Percentiles rank a stretch among this genome's conserved stretches.
Conservation (phyloP, 2,329 filamentous ascomycete species). For the Penicillium sp. region DNA sequence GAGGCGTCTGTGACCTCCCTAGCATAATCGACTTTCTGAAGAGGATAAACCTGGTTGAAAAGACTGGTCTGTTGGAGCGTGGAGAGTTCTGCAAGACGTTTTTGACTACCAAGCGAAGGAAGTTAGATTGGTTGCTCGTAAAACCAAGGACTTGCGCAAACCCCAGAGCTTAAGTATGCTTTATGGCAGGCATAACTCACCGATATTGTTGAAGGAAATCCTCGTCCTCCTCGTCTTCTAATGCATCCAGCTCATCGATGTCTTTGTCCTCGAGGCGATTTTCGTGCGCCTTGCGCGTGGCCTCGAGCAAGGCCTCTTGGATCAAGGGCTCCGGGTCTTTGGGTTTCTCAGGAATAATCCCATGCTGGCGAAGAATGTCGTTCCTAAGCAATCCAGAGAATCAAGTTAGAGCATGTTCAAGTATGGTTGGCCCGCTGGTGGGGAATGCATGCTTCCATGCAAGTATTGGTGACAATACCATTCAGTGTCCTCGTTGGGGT, state of each 20-base stretch:
- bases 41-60: slow-evolving; percentile 87
- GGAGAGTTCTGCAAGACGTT: slow-evolving; percentile 82
- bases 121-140: slow-evolving; percentile 5
- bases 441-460: slow-evolving; percentile 13
- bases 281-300: slow-evolving; percentile 80
- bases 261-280: slow-evolving; percentile 94
- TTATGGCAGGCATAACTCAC: slow-evolving; percentile 33
- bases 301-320: slow-evolving; percentile 88
- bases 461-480: slow-evolving; percentile 62
- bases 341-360: slow-evolving; percentile 95
- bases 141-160: neutral
- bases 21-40: slow-evolving; percentile 93
- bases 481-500: slow-evolving; percentile 97
- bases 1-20: slow-evolving; percentile 92
- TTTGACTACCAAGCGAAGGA: slow-evolving; percentile 57
- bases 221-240: slow-evolving; percentile 96
- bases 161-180: neutral
- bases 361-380: slow-evolving; percentile 95
- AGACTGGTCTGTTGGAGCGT: slow-evolving; percentile 75
- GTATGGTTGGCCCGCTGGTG: slow-evolving; percentile 17
- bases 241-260: slow-evolving; percentile 86
- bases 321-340: slow-evolving; percentile 95
- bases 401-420: slow-evolving; percentile 18
- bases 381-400: slow-evolving; percentile 67
- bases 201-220: slow-evolving; percentile 86